Percentiles rank a stretch among this genome's conserved stretches.
phyloP scores from a whole-genome alignment of 1,284 basidiomycete species.

The Microbotryum intermedium region DNA sequence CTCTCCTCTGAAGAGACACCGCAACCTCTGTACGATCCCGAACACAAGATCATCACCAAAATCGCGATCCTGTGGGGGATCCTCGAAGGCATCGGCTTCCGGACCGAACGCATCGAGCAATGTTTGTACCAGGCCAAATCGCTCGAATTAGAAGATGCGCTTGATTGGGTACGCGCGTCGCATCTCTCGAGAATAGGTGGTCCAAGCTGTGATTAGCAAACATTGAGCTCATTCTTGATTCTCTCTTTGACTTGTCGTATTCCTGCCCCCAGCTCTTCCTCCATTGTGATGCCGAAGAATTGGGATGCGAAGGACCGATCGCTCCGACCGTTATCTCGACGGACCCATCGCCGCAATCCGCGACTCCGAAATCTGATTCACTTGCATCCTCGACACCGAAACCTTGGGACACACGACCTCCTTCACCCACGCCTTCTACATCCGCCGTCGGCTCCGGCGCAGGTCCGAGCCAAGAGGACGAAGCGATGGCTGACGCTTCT shows the following conservation, averaged over 20 bases:
- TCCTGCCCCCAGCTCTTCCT: conserved; percentile 54
- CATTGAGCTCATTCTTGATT: too few relatives aligned
- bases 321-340: background rate
- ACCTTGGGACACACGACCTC: background rate
- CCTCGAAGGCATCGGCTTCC: conserved; percentile 74
- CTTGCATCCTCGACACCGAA: background rate
- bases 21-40: conserved; percentile 39
- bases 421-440: background rate
- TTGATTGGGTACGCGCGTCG: conserved; percentile 66
- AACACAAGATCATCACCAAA: conserved; percentile 63
- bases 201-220: too few relatives aligned
- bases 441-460: background rate
- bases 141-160: conserved; percentile 78
- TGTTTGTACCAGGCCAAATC: conserved; percentile 55
- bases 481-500: background rate
- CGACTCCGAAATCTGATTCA: too few relatives aligned
- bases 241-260: background rate
- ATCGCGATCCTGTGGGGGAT: conserved; percentile 74
- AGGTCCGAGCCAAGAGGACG: background rate
- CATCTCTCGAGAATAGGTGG: background rate
- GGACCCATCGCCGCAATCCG: background rate
- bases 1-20: conserved; percentile 4
- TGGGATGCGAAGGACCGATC: conserved; percentile 35
- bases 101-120: conserved; percentile 57
- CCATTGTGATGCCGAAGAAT: conserved; percentile 58